These are phyloP conservation scores for Clausena lansium DNA, from an alignment of 345 rosid genomes.

Conservation along the genomic window DNA sequence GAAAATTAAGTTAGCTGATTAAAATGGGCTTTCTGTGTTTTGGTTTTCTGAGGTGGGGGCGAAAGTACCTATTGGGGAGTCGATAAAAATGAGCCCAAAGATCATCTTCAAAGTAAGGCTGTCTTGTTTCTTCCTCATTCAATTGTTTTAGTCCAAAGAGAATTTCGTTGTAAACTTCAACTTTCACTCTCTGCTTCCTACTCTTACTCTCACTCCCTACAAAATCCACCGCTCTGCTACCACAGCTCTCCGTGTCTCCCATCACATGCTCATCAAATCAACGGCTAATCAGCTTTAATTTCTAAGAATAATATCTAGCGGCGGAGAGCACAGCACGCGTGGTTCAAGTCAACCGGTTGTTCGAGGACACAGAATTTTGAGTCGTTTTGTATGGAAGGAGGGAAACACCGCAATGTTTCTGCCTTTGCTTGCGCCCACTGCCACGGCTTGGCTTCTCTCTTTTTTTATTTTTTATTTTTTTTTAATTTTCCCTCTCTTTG, in stretches of 20 bases:
- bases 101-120: constrained; percentile 54
- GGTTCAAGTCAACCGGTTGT: constrained; percentile 8
- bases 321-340: background rate
- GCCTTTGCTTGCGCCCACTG: constrained; percentile 13
- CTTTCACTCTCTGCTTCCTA: constrained; percentile 44
- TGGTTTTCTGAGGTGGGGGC: too few species aligned
- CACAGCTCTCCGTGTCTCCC: constrained; percentile 57
- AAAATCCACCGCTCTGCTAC: constrained; percentile 49
- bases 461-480: background rate
- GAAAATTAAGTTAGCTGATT: background rate
- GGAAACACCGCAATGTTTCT: constrained; percentile 5
- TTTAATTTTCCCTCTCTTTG: background rate
- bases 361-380: constrained; percentile 1
- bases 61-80: constrained; percentile 47
- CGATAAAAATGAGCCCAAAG: constrained; percentile 61
- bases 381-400: constrained; percentile 14
- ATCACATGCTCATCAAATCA: constrained; percentile 15
- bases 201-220: constrained; percentile 28
- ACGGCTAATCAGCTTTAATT: background rate
- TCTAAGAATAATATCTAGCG: background rate
- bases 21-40: background rate
- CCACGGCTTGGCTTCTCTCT: constrained; percentile 10
- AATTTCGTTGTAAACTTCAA: constrained; percentile 44
- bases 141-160: constrained; percentile 46
- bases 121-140: constrained; percentile 31